Evolutionary conservation across 768 basidiomycete species (phyloP), one percentile per base, ranked within the genome.

Genomic region (Rossbeevera mucosa): DNA sequence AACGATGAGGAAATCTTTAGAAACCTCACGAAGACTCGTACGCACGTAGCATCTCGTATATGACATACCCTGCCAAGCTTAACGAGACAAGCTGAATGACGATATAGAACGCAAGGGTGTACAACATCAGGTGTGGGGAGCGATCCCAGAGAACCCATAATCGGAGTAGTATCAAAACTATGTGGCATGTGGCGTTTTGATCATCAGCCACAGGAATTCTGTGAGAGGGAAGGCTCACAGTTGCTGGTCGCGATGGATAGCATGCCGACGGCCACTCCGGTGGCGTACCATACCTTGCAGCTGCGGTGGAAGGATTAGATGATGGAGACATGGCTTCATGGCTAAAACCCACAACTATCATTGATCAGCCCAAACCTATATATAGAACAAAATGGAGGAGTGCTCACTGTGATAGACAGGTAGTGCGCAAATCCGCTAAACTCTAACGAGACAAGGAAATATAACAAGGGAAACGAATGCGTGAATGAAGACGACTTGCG

Each of bases 151-250:
- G 55, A 21, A 70, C 57, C 74, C 74, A 76, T 7, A 75, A 25
- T 2, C 71, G 69, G n/a, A 75, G 59, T 30, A 76, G 56, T 11
- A 76, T 60, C 20, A 75, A 63, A 52, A 74, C 74, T 75, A 11
- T 28, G 28, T 36, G 21, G 41, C 1, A 13, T 50, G 20, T 44
- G 21, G 2, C 12, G n/a, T 38, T 11, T 36, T 36, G 36, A 36
- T 18, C n/a, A 36, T n/a, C 5, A 18, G 36, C 33, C 36, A 57
- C 13, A 9, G 24, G 38, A 31, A 47, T 24, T 5, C 14, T 20
- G 25, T 11, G 7, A 25, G 3, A 25, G 8, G 7, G 16, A 3
- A 14, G n/a, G 46, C 66, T 58, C 45, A 73, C 74, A 75, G 36
- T 74, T 71, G 42, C 68, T 69, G 22, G 64, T 64, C 5, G 62